Conservation (phyloP, 345 rosid species). For the Lepidium sativum region DNA sequence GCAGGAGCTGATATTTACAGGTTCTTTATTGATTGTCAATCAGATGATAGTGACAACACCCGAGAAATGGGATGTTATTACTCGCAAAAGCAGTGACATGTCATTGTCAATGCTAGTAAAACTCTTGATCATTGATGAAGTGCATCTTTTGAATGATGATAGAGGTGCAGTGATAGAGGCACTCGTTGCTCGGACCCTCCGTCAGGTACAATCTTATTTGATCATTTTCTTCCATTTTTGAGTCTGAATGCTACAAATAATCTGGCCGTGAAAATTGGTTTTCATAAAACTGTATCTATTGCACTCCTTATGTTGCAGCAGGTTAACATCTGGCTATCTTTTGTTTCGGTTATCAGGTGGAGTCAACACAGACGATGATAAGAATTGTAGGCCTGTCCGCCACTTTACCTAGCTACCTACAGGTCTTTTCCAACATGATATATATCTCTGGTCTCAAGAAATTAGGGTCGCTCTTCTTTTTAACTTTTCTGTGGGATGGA, state of each 20-base stretch:
- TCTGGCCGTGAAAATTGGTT: constrained; percentile 6
- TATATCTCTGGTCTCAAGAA: not conserved
- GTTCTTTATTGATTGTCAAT: constrained; percentile 17
- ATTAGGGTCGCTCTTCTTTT: not conserved
- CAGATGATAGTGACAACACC: constrained; percentile 99
- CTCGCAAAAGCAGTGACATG: constrained; percentile 99
- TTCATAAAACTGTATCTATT: not conserved
- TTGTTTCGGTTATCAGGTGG: constrained; percentile 54
- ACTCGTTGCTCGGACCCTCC: constrained; percentile 93
- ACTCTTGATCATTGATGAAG: constrained; percentile 96
- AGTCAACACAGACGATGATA: constrained; percentile 95
- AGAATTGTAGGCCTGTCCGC: constrained; percentile 99
- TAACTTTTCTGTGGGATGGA: constrained; percentile 5
- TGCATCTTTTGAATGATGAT: constrained; percentile 97
- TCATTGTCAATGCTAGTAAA: constrained; percentile 94
- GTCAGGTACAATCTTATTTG: constrained; percentile 57
- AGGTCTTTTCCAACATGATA: constrained; percentile 40
- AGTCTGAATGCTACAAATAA: not conserved
- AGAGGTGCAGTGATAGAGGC: constrained; percentile 99
- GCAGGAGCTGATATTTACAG: constrained; percentile 12
- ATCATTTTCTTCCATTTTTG: not conserved
- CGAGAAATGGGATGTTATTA: constrained; percentile 99
- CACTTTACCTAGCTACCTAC: constrained; percentile 83
- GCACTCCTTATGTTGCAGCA: constrained; percentile 6
- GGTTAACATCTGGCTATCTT: constrained; percentile 7